These are phyloP conservation scores for Pseudogymnoascus sp. DNA, from an alignment of 2,329 filamentous ascomycete genomes.

Conservation along the genomic window DNA sequence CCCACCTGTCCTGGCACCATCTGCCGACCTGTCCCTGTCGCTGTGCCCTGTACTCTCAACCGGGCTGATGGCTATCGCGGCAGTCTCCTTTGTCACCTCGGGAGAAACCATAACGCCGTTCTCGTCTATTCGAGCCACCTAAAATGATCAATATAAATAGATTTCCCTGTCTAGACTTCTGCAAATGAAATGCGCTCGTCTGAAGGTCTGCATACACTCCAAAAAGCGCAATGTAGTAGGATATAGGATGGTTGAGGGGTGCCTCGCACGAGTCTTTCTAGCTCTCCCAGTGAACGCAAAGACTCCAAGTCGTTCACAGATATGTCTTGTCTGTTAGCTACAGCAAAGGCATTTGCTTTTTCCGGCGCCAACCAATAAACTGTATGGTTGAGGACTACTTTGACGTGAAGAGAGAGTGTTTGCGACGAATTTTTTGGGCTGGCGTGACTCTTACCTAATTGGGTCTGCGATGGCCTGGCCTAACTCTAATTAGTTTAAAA, in stretches of 20 bases:
- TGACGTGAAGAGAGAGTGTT: slow-evolving; percentile 2
- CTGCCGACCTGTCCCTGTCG: not conserved
- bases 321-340: slow-evolving; percentile 30
- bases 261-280: slow-evolving; percentile 44
- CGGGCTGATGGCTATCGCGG: not conserved
- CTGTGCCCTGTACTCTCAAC: not conserved
- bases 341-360: not conserved
- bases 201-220: not conserved
- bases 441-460: not conserved
- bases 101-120: slow-evolving; percentile 4
- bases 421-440: not conserved
- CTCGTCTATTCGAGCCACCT: not conserved
- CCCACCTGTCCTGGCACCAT: slow-evolving; percentile 22
- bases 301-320: slow-evolving; percentile 56
- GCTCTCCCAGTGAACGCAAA: slow-evolving; percentile 55
- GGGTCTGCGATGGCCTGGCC: not conserved
- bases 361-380: not conserved
- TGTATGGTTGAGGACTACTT: not conserved
- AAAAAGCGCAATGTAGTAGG: not conserved
- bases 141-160: slow-evolving; percentile 1
- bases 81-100: not conserved
- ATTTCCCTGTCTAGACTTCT: not conserved
- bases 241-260: not conserved
- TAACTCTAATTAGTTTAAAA: not conserved
- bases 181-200: not conserved